Base-by-base conservation (phyloP, 2,329 filamentous ascomycete genomes). In the Cercospora beticola region DNA sequence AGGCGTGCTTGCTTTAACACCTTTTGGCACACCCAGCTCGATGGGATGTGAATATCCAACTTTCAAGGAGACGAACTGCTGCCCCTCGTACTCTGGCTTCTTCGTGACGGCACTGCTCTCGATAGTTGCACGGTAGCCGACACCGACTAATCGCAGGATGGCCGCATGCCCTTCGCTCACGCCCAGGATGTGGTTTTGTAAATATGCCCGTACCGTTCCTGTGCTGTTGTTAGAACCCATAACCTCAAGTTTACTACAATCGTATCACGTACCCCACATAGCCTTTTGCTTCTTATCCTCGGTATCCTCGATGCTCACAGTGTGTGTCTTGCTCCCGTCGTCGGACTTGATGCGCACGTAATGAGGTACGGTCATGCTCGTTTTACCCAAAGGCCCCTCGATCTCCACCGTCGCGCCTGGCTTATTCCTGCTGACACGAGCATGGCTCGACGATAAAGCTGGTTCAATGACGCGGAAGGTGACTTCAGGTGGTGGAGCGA, bases 161-260 rank as follows among this genome's bases (percentile, higher is more conserved):
- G 94, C 93, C 18, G 92, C 94, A 82, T 99, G 95, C 40, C 95
- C 95, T 86, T 99, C 95, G 43, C 93, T 97, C 23, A 99, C 95
- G 68, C 95, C 95, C 71, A 93, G 88, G 70, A 99, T 91, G 83
- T 96, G 89, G 79, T 95, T 96, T 76, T 92, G 91, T 65, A 99
- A 86, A 78, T 97, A 94, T 36, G 93, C 90, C 83, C 95, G 94
- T 56, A 89, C 91, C 5, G 94, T 98, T 71, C 94, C 94, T 97
- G 46, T 64, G 46, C n/a, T 58, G 28, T 28, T 18, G 28, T 68
- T 63, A 68, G 61, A n/a, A 40, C 26, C 21, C 26, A 33, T 21
- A 31, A 9, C 33, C n/a, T 54, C 31, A 26, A 30, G 31, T n/a
- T 23, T 18, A 40, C 8, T 21, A 18, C 18, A 9, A 16, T 62